Percentiles rank a stretch among this genome's conserved stretches.
These are phyloP conservation scores for Triticum dicoccoides DNA, from an alignment of 176 grass and related monocot genomes.

Conservation along the genomic window DNA sequence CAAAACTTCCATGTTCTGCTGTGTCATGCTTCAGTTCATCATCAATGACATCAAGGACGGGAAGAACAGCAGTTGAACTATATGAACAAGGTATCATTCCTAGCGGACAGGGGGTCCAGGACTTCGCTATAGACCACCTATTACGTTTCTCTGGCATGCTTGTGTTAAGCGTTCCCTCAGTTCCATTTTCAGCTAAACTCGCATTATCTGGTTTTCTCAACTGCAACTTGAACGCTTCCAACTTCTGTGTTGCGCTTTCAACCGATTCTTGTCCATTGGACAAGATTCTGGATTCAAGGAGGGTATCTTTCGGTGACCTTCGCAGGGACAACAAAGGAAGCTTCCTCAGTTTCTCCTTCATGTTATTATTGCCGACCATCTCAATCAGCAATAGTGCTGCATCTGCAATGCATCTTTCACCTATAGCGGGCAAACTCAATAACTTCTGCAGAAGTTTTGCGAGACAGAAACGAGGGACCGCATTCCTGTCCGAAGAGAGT, in stretches of 20 bases:
- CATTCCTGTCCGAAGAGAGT: conserved; percentile 50
- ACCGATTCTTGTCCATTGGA: conserved; percentile 36
- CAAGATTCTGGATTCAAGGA: conserved; percentile 18
- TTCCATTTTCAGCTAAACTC: neutral
- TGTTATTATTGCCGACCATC: conserved; percentile 41
- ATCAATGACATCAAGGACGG: conserved; percentile 33
- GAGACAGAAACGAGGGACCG: conserved; percentile 56
- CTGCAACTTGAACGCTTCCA: conserved; percentile 52
- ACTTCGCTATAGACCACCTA: conserved; percentile 61
- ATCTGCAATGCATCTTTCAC: conserved; percentile 57
- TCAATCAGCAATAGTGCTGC: conserved; percentile 60
- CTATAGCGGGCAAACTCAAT: conserved; percentile 43
- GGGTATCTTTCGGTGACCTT: conserved; percentile 26
- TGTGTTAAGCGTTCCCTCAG: conserved; percentile 5
- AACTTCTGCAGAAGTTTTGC: conserved; percentile 57
- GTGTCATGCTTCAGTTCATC: neutral
- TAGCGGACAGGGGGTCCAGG: conserved; percentile 75
- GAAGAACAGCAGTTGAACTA: conserved; percentile 82
- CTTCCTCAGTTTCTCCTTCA: conserved; percentile 70
- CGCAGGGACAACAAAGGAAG: conserved; percentile 35
- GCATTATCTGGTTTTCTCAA: conserved; percentile 20
- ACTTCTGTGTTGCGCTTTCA: conserved; percentile 37
- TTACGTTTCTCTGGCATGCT: conserved; percentile 23
- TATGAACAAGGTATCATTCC: conserved; percentile 82
- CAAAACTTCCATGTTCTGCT: conserved; percentile 21